A percentile compares a stretch with the other conserved stretches of the same genome.
phyloP scores from a whole-genome alignment of 1,139 yeast species.

The Diutina catenulata region DNA sequence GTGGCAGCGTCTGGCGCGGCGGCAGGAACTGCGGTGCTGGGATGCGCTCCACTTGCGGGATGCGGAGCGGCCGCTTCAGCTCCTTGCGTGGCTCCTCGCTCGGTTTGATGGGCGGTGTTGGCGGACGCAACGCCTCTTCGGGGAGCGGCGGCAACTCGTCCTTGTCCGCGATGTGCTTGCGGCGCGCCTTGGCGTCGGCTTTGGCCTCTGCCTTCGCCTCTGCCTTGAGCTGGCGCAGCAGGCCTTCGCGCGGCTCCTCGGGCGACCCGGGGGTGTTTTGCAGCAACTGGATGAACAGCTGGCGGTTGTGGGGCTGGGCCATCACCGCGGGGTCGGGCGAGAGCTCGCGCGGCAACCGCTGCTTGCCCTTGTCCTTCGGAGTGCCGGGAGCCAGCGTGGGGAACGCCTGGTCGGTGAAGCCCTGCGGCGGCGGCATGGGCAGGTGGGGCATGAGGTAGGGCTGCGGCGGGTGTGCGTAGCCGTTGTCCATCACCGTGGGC shows the following conservation, averaged over 20 bases:
- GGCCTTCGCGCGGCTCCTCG: background rate
- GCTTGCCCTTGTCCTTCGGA: background rate
- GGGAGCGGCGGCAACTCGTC: conserved; percentile 7
- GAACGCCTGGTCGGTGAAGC: background rate
- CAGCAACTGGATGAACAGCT: conserved; percentile 4
- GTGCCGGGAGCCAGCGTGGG: background rate
- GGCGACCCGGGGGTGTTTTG: too few relatives aligned
- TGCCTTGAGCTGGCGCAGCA: background rate
- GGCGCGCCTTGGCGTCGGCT: background rate
- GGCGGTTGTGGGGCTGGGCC: background rate
- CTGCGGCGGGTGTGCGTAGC: too few relatives aligned
- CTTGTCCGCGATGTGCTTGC: background rate
- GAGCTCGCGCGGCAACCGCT: background rate
- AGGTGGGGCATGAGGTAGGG: too few relatives aligned
- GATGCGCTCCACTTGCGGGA: conserved; percentile 9
- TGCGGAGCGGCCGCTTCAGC: conserved; percentile 9
- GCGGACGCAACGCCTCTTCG: background rate
- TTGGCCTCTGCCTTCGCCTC: background rate
- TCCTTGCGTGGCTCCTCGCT: conserved; percentile 2
- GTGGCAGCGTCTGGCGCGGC: conserved; percentile 8
- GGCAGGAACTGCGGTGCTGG: conserved; percentile 6
- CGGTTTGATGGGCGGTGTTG: conserved; percentile 5
- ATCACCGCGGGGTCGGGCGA: background rate
- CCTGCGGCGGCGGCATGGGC: too few relatives aligned
- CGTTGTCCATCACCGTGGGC: too few relatives aligned